Percentiles rank a stretch among this genome's conserved stretches.
These are phyloP conservation scores for Candida odintsovae DNA, from an alignment of 805 yeast species.

Conservation along the genomic window DNA sequence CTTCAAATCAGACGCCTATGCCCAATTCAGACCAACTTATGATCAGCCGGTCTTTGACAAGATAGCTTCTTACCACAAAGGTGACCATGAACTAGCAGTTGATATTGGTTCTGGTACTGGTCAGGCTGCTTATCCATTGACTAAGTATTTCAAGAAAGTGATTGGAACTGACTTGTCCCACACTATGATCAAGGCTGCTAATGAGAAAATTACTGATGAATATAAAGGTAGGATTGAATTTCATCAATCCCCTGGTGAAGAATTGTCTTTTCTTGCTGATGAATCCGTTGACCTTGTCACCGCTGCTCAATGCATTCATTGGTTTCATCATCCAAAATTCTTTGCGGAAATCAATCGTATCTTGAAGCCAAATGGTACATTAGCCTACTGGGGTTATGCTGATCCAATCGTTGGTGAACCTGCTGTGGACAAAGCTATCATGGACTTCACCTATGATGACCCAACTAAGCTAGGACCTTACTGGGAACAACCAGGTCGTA, in stretches of 20 bases:
- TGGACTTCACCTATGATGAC: constrained; percentile 46
- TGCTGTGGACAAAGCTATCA: constrained; percentile 47
- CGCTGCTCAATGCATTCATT: constrained; percentile 85
- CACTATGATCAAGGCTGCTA: constrained; percentile 49
- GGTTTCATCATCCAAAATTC: constrained; percentile 60
- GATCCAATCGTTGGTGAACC: constrained; percentile 60
- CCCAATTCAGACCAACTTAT: constrained; percentile 60
- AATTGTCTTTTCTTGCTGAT: constrained; percentile 25
- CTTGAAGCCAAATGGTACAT: constrained; percentile 56
- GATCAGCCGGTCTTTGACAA: constrained; percentile 43
- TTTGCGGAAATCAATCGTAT: constrained; percentile 43
- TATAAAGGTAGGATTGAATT: constrained; percentile 12
- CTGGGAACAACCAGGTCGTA: constrained; percentile 87
- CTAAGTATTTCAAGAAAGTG: constrained; percentile 38
- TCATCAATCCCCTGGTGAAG: constrained; percentile 21
- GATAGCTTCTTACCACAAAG: constrained; percentile 37
- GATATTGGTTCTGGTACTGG: constrained; percentile 86
- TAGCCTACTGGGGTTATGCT: constrained; percentile 75
- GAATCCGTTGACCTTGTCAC: constrained; percentile 55
- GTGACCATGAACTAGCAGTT: constrained; percentile 35
- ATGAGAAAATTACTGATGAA: constrained; percentile 15
- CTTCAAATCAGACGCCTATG: constrained; percentile 50
- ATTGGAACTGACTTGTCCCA: constrained; percentile 60
- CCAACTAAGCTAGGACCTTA: constrained; percentile 50
- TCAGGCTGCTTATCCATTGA: constrained; percentile 53